A percentile compares a stretch with the other conserved stretches of the same genome.
Conservation (phyloP, 179 eudicot genomes). For the Drosera spatulata region DNA sequence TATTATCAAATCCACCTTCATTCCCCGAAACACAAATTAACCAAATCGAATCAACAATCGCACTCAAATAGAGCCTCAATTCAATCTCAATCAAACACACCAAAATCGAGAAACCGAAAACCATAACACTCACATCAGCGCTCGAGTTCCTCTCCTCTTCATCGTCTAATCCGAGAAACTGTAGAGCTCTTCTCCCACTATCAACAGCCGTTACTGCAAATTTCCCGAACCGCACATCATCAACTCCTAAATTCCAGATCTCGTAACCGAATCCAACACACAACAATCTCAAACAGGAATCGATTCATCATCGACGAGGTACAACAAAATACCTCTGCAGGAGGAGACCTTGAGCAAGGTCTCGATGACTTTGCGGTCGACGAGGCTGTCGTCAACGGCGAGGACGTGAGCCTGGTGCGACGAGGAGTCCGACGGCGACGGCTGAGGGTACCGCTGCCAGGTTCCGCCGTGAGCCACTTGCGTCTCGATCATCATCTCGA, state of each 20-base stretch:
- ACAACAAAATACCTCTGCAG: constrained; percentile 78
- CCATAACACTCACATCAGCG: constrained; percentile 22
- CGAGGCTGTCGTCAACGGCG: constrained; percentile 82
- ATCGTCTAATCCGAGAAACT: constrained; percentile 29
- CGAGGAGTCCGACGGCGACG: background rate
- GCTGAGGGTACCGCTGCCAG: constrained; percentile 15
- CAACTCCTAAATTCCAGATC: background rate
- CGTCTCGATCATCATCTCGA: constrained; percentile 2
- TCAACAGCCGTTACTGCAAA: constrained; percentile 31
- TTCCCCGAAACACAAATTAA: constrained; percentile 16
- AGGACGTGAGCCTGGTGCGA: constrained; percentile 55
- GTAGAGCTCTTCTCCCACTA: constrained; percentile 36
- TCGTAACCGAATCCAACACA: background rate
- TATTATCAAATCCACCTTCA: constrained; percentile 81
- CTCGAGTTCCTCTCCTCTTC: constrained; percentile 14
- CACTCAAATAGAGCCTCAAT: no score
- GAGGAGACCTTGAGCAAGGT: constrained; percentile 66
- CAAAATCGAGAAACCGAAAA: no score
- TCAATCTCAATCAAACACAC: no score
- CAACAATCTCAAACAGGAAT: background rate
- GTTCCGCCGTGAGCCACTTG: constrained; percentile 6
- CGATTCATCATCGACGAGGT: no score
- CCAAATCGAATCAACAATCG: background rate
- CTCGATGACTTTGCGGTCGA: constrained; percentile 82
- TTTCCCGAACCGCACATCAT: background rate